Percentiles rank a stretch among this genome's conserved stretches.
Conservation (phyloP, 1,139 yeast species). For the Williopsis jadinii region DNA sequence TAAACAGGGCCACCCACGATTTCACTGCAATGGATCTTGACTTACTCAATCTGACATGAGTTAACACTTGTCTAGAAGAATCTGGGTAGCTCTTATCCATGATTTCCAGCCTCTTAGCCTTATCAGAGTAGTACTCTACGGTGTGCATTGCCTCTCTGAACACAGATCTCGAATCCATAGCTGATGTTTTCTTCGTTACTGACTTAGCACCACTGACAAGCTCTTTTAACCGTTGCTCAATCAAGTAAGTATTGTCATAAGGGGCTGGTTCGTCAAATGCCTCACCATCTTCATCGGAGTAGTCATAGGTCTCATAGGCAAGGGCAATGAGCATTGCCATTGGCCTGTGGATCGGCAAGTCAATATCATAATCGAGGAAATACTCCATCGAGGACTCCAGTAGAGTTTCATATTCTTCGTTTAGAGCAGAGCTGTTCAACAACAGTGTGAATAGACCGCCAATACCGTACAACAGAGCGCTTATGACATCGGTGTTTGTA, state of each 20-base stretch:
- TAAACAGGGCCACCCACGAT: slow-evolving; percentile 58
- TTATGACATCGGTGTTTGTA: slow-evolving; percentile 9
- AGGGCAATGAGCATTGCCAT: slow-evolving; percentile 56
- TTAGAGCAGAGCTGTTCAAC: slow-evolving; percentile 33
- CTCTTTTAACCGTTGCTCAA: slow-evolving; percentile 37
- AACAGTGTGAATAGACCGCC: slow-evolving; percentile 41
- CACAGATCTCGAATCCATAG: slow-evolving; percentile 48
- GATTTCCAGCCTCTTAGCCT: slow-evolving; percentile 31
- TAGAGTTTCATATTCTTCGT: slow-evolving; percentile 35
- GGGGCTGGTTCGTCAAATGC: slow-evolving; percentile 42
- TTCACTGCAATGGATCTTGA: slow-evolving; percentile 52
- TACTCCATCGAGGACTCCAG: slow-evolving; percentile 28
- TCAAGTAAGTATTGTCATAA: slow-evolving; percentile 49
- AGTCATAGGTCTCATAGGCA: slow-evolving; percentile 51
- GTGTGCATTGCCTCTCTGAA: slow-evolving; percentile 56
- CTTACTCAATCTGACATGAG: slow-evolving; percentile 49
- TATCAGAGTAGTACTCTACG: slow-evolving; percentile 36
- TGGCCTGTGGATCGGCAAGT: slow-evolving; percentile 40
- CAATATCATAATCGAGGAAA: slow-evolving; percentile 33
- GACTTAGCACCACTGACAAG: slow-evolving; percentile 49
- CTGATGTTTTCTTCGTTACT: slow-evolving; percentile 38
- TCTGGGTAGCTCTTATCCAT: slow-evolving; percentile 18
- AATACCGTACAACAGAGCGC: slow-evolving; percentile 30
- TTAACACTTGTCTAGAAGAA: slow-evolving; percentile 35
- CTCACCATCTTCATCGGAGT: slow-evolving; percentile 33